These are phyloP conservation scores for Talaromyces albobiverticillius DNA, from an alignment of 2,329 filamentous ascomycete genomes.

Conservation along the genomic window DNA sequence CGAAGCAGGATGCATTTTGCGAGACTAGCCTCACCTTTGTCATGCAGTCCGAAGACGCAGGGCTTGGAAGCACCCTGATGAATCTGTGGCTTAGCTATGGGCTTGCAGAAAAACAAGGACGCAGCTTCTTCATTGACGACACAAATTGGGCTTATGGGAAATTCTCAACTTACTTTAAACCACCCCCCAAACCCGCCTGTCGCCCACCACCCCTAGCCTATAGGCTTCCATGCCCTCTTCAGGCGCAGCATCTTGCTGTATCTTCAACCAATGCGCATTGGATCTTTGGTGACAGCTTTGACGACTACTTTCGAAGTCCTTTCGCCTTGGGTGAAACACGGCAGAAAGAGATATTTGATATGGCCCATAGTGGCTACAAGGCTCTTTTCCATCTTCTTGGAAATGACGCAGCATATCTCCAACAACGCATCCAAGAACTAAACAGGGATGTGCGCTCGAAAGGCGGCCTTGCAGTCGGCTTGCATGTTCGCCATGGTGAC, in stretches of 20 bases:
- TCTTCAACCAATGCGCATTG: conserved; percentile 65
- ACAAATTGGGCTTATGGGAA: conserved; percentile 77
- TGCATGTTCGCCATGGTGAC: conserved; percentile 80
- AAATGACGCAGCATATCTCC: conserved; percentile 65
- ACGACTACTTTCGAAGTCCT: conserved; percentile 50
- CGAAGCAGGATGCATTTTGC: conserved; percentile 49
- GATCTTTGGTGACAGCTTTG: conserved; percentile 62
- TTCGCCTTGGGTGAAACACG: conserved; percentile 50
- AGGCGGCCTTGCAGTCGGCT: conserved; percentile 60
- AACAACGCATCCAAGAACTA: conserved; percentile 57
- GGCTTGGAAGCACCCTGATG: conserved; percentile 73
- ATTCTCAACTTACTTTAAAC: conserved; percentile 69
- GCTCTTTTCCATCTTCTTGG: conserved; percentile 67
- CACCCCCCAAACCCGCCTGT: conserved; percentile 64
- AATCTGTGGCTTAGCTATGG: conserved; percentile 82
- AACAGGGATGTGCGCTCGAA: conserved; percentile 41
- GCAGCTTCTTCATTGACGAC: conserved; percentile 82
- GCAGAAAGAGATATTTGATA: conserved; percentile 62
- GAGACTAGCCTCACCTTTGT: conserved; percentile 72
- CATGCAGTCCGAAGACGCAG: conserved; percentile 70
- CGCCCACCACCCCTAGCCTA: conserved; percentile 69
- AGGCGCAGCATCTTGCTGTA: conserved; percentile 70
- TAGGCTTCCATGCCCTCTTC: conserved; percentile 75
- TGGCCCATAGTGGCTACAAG: conserved; percentile 69
- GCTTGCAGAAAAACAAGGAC: conserved; percentile 68